phyloP scores from a whole-genome alignment of 345 rosid species.

The Syzygium aqueum region DNA sequence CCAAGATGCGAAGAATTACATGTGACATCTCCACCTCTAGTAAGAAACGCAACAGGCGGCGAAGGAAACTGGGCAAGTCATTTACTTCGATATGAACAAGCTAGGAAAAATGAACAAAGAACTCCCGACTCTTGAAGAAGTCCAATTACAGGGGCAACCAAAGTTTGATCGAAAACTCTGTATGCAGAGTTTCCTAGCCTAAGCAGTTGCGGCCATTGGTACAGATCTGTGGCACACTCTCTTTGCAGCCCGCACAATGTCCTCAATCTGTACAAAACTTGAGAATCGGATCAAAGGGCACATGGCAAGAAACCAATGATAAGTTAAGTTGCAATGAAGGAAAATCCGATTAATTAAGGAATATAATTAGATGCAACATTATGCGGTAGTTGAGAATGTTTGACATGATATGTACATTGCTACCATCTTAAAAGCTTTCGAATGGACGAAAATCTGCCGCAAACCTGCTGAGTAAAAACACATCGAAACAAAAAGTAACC shows the following conservation, averaged over 20 bases:
- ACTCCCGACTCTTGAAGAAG: neutral
- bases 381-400: neutral
- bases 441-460: neutral
- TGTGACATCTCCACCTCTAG: neutral
- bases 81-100: neutral
- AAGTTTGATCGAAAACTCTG: neutral
- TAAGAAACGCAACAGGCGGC: neutral
- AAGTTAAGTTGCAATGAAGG: neutral
- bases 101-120: neutral
- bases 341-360: neutral
- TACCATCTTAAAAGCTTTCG: neutral
- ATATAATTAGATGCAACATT: neutral
- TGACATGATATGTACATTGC: neutral
- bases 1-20: neutral
- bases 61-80: neutral
- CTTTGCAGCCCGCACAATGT: constrained; percentile 56
- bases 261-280: constrained; percentile 31
- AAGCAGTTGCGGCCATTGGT: constrained; percentile 26
- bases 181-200: neutral
- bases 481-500: constrained; percentile 20
- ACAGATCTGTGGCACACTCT: constrained; percentile 53
- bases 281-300: neutral
- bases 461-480: neutral
- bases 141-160: neutral
- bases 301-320: neutral